Evolutionary conservation across 2,329 filamentous ascomycete species (phyloP), one percentile per base, ranked within the genome.

Genomic region (Claviceps arundinis): DNA sequence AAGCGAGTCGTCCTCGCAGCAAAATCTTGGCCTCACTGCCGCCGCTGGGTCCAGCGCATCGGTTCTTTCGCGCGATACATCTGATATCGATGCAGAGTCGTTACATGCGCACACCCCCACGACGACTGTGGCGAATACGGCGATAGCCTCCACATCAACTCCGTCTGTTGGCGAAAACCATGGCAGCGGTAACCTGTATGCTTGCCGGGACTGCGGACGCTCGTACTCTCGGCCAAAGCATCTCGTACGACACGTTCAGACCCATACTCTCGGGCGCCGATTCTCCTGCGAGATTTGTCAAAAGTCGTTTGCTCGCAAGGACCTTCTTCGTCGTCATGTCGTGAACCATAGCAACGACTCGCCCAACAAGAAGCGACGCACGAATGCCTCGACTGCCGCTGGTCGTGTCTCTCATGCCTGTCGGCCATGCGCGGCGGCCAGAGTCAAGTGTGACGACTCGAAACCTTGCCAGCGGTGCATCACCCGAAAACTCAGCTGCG

Each of bases 201-300:
- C 75, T 50, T 78, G 75, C 54, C 72, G 72, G 49, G 72, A 77
- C 56, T 78, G 75, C 57, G 69, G 73, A 48, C 68, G 70, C 55
- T 68, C 73, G 17, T 78, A 78, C 57, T 75, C 73, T 40, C 70
- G 75, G 13, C 74, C 75, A 3, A 75, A 78, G 59, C 75, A 78
- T 58, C 71, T 78, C 11, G 74, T 76, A 51, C 65, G 73, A 26
- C 73, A 76, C 58, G 73, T 75, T 40, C 71, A 73, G 56, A 73
- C 72, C 3, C 73, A 76, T 56, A 75, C 73, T 2, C 65, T 75
- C 6, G 73, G 73, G 5, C 73, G 74, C 48, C 70, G 73, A 34
- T 76, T 76, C 58, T 60, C 66, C 17, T 76, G 73, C 56, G 65
- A 73, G 41, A 66, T 78, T 52, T 77, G 75, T 56, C 70, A 73